A percentile compares a stretch with the other conserved stretches of the same genome.
Conservation (phyloP, 768 basidiomycete species). For the Auricularia heimuer region DNA sequence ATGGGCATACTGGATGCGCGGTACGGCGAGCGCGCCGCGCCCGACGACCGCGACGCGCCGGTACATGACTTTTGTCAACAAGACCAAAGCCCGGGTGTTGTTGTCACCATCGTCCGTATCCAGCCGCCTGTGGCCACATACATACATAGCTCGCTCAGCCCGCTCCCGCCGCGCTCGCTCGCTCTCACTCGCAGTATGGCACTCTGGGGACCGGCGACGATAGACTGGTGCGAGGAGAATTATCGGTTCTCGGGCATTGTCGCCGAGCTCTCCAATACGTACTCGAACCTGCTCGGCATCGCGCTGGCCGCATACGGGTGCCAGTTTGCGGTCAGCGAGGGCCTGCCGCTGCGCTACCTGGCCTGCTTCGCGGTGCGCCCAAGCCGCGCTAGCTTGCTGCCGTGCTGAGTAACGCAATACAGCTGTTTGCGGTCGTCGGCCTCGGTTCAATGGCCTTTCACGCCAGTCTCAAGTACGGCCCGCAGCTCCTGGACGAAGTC, state of each 20-base stretch:
- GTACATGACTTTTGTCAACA: neutral
- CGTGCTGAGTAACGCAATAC: slow-evolving; percentile 4
- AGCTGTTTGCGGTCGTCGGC: slow-evolving; percentile 66
- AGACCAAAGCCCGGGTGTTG: neutral
- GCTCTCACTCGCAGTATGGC: neutral
- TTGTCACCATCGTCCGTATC: neutral
- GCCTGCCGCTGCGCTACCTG: slow-evolving; percentile 27
- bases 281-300: slow-evolving; percentile 60
- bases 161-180: neutral
- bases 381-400: neutral
- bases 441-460: slow-evolving; percentile 73
- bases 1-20: neutral
- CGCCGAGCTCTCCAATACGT: slow-evolving; percentile 66
- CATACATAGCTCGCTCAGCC: neutral
- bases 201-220: slow-evolving; percentile 54
- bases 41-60: neutral
- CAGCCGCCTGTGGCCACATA: no score
- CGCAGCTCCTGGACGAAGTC: slow-evolving; percentile 73
- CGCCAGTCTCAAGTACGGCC: slow-evolving; percentile 62
- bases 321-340: slow-evolving; percentile 19
- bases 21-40: neutral
- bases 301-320: slow-evolving; percentile 41
- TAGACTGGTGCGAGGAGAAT: slow-evolving; percentile 64
- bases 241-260: slow-evolving; percentile 54
- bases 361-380: slow-evolving; percentile 22